Evolutionary conservation across 495 filamentous ascomycete genomes (phyloP).

Genomic region (Aspergillus haitiensis): DNA sequence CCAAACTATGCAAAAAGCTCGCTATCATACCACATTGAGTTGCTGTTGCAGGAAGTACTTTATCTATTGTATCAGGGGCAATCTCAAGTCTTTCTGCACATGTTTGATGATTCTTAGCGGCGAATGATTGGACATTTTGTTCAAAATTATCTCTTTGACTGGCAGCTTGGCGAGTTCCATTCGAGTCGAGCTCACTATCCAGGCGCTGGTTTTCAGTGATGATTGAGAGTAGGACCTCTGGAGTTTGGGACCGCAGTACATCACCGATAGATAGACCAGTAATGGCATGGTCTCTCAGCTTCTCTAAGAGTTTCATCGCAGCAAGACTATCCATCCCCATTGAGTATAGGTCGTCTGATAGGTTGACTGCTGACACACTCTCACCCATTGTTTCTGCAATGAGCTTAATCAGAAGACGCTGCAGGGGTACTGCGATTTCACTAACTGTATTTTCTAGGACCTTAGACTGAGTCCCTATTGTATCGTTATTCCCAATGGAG

Average conservation of each 20-base stretch:
- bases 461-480: background rate
- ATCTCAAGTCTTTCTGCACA: constrained; percentile 49
- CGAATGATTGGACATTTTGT: constrained; percentile 11
- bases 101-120: constrained; percentile 11
- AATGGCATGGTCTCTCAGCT: constrained; percentile 23
- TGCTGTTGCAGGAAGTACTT: constrained; percentile 68
- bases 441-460: background rate
- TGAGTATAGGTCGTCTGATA: constrained; percentile 64
- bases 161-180: background rate
- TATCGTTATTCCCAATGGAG: background rate
- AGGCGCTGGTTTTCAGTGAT: constrained; percentile 8
- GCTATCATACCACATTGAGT: constrained; percentile 76
- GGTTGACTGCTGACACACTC: constrained; percentile 40
- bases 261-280: constrained; percentile 33
- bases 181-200: background rate
- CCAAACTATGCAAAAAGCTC: constrained; percentile 49
- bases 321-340: constrained; percentile 77
- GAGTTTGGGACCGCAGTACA: constrained; percentile 25
- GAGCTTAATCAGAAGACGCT: constrained; percentile 27
- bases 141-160: constrained; percentile 1
- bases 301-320: constrained; percentile 58
- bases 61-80: constrained; percentile 51
- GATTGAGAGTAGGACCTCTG: constrained; percentile 35
- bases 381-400: constrained; percentile 51
- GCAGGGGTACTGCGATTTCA: background rate